Percentiles rank a stretch among this genome's conserved stretches.
These are phyloP conservation scores for Artemisia argyi DNA, from an alignment of 129 eudicot species.

Conservation along the genomic window DNA sequence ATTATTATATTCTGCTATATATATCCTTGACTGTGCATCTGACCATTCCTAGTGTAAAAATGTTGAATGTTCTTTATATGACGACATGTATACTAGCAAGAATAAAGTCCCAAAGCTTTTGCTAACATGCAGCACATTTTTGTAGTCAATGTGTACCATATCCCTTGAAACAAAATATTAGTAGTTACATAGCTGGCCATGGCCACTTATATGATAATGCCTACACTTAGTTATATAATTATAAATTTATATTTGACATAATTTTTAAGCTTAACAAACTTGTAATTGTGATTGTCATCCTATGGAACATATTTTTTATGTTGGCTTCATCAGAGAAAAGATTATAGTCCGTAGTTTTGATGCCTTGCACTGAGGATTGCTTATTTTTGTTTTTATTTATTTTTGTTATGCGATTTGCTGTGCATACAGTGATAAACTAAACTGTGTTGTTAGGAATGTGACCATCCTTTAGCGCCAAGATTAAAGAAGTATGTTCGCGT, in stretches of 20 bases:
- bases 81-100: too few relatives aligned
- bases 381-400: too few relatives aligned
- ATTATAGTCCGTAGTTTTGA: not conserved
- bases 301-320: not conserved
- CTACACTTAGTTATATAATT: not conserved
- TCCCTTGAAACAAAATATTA: too few relatives aligned
- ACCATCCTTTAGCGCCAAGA: slow-evolving; percentile 75
- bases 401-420: slow-evolving; percentile 7
- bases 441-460: slow-evolving; percentile 63
- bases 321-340: slow-evolving; percentile 2
- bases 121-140: not conserved
- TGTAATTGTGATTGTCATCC: not conserved
- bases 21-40: slow-evolving; percentile 3
- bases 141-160: not conserved
- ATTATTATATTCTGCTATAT: too few relatives aligned
- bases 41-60: not conserved
- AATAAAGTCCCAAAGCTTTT: too few relatives aligned
- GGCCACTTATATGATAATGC: not conserved
- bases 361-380: not conserved
- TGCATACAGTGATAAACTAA: slow-evolving; percentile 12
- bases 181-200: not conserved
- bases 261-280: not conserved
- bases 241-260: slow-evolving; percentile 5
- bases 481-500: slow-evolving; percentile 78
- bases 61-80: not conserved